phyloP scores from a whole-genome alignment of 345 rosid species.

The Lenwebbia sp. region DNA sequence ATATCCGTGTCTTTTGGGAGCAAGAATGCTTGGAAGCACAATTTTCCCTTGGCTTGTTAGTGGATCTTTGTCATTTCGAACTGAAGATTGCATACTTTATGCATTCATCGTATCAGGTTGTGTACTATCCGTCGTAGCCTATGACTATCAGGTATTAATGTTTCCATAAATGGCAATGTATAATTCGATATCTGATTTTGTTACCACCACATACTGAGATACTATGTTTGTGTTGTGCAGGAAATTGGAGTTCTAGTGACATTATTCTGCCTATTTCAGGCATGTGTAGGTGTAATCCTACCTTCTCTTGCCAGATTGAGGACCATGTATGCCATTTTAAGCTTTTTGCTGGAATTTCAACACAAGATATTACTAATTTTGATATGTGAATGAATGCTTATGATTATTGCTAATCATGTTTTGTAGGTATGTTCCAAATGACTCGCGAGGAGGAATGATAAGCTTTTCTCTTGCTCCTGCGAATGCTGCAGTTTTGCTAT shows the following conservation, averaged over 20 bases:
- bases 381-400: neutral
- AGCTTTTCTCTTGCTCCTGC: conserved; percentile 80
- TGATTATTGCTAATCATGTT: neutral
- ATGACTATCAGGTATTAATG: conserved; percentile 81
- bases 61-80: conserved; percentile 51
- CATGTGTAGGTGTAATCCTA: conserved; percentile 49
- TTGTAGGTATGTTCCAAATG: conserved; percentile 79
- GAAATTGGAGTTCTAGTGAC: conserved; percentile 68
- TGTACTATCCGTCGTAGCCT: conserved; percentile 62
- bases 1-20: conserved; percentile 70
- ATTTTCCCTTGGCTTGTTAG: conserved; percentile 72
- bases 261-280: conserved; percentile 70
- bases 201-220: neutral
- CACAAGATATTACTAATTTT: neutral
- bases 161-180: neutral
- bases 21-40: conserved; percentile 96
- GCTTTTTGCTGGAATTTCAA: neutral
- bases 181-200: neutral
- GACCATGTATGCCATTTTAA: conserved; percentile 43
- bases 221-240: conserved; percentile 29
- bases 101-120: conserved; percentile 47
- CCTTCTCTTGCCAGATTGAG: conserved; percentile 93
- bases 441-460: conserved; percentile 95
- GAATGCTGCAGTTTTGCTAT: conserved; percentile 54
- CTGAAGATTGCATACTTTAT: conserved; percentile 71